Evolutionary conservation across 257 asterid species (phyloP), one percentile per base, ranked within the genome.

Genomic region (Craterostigma plantagineum): DNA sequence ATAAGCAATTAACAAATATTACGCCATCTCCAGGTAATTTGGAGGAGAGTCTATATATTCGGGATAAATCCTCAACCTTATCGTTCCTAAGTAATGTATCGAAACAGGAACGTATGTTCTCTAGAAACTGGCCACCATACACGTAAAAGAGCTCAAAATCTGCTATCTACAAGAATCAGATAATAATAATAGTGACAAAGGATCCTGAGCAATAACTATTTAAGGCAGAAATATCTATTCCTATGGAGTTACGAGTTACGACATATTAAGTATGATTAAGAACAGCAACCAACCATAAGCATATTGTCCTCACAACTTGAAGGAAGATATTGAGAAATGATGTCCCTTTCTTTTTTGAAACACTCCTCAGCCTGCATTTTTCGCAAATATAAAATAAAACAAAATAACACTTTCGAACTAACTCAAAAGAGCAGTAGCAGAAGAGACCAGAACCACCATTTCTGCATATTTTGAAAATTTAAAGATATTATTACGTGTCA

Each of bases 91-190:
- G 96, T 59, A 90, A 66, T 0, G 92, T 91, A 58, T 77, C 94
- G 40, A 95, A 90, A 48, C 99, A 95, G 8, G 99, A 90, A 56
- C 83, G 85, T 73, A 83, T 96, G 66, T 90, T 90, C 75, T 90
- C 99, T 38, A 90, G 63, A 37, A 90, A 66, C 67, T 83, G 99
- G 52, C 84, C 64, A 53, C 94, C 94, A 67, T 90, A 80, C 42
- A 90, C 99, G 35, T 87, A 59, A 70, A 90, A 66, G 54, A 83
- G 66, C 68, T 90, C 94, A 27, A 70, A 80, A 67, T 83, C 94
- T 47, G 71, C 94, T 75, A 65, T 75, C 99, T 87, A 61, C 27
- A 33, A 42, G 34, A 46, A 54, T 33, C 7, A 9, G 38, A 61
- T 33, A 23, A 3, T 50, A n/a, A n/a, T n/a, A 7, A 47, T 16